These are phyloP conservation scores for Claviceps sorghi DNA, from an alignment of 2,329 filamentous ascomycete genomes.

Conservation along the genomic window DNA sequence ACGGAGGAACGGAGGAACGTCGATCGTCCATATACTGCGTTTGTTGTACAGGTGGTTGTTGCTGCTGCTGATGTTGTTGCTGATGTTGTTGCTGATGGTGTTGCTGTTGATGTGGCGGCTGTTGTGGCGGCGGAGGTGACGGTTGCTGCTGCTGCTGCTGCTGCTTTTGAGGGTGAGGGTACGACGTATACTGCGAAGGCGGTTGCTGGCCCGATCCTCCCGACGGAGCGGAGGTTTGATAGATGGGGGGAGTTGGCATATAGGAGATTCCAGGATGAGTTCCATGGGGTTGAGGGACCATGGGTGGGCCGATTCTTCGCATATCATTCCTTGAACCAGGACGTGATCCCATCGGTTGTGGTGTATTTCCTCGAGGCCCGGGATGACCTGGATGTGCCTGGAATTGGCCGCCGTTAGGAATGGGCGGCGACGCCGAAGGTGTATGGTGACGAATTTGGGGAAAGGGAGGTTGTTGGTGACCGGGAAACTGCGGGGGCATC, in stretches of 20 bases:
- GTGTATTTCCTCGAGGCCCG: slow-evolving; percentile 58
- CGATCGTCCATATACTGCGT: slow-evolving; percentile 65
- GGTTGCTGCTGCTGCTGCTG: slow-evolving; percentile 21
- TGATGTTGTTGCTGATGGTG: not conserved
- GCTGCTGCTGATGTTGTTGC: slow-evolving; percentile 14
- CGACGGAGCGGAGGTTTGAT: slow-evolving; percentile 33
- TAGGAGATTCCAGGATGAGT: slow-evolving; percentile 55
- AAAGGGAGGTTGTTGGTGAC: slow-evolving; percentile 45
- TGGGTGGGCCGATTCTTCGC: slow-evolving; percentile 58
- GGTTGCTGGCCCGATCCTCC: slow-evolving; percentile 22
- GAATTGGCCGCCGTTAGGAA: slow-evolving; percentile 61
- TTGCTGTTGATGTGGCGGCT: not conserved
- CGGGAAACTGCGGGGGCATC: slow-evolving; percentile 57
- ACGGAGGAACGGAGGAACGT: slow-evolving; percentile 55
- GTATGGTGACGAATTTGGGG: slow-evolving; percentile 70
- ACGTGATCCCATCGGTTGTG: slow-evolving; percentile 60
- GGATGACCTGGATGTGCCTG: slow-evolving; percentile 32
- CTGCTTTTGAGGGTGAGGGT: slow-evolving; percentile 19
- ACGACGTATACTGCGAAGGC: slow-evolving; percentile 25
- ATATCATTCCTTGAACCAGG: slow-evolving; percentile 63
- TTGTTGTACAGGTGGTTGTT: slow-evolving; percentile 23
- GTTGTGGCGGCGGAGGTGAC: not conserved
- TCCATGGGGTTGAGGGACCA: slow-evolving; percentile 52
- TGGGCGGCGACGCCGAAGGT: slow-evolving; percentile 76
- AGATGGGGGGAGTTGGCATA: slow-evolving; percentile 74